Evolutionary conservation across 139 green algal species (phyloP).

Genomic region (Picochlorum sp.): DNA sequence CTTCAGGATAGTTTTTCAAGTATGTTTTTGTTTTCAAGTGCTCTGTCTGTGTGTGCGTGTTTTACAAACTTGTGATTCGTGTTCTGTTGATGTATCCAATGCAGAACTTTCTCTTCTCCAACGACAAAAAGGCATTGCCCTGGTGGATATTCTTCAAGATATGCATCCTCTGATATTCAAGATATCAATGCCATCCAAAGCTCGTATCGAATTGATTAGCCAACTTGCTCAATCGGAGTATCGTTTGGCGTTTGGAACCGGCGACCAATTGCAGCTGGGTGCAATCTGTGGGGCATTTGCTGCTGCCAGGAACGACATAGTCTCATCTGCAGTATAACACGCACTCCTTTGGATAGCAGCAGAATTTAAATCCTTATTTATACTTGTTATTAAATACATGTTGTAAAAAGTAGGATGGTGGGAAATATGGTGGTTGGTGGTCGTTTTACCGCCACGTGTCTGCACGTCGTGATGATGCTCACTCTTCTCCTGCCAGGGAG

Average conservation of each 20-base stretch:
- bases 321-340: constrained; percentile 4
- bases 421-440: neutral
- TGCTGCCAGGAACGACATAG: constrained; percentile 55
- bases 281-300: constrained; percentile 69
- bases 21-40: constrained; percentile 3
- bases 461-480: too few relatives aligned
- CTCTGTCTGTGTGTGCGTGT: too few relatives aligned
- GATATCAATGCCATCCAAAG: constrained; percentile 53
- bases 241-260: constrained; percentile 68
- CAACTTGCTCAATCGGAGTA: constrained; percentile 79
- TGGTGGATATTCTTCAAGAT: constrained; percentile 85
- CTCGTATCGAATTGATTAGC: constrained; percentile 58
- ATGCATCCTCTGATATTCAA: constrained; percentile 76
- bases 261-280: constrained; percentile 79
- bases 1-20: constrained; percentile 43
- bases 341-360: neutral
- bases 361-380: neutral
- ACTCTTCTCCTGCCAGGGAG: too few relatives aligned
- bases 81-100: constrained; percentile 27
- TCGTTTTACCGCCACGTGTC: too few relatives aligned
- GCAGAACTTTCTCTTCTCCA: constrained; percentile 37
- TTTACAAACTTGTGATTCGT: neutral
- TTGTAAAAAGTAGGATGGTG: neutral
- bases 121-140: constrained; percentile 65
- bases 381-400: neutral